These are phyloP conservation scores for Primulina eburnea DNA, from an alignment of 257 asterid species.

Conservation along the genomic window DNA sequence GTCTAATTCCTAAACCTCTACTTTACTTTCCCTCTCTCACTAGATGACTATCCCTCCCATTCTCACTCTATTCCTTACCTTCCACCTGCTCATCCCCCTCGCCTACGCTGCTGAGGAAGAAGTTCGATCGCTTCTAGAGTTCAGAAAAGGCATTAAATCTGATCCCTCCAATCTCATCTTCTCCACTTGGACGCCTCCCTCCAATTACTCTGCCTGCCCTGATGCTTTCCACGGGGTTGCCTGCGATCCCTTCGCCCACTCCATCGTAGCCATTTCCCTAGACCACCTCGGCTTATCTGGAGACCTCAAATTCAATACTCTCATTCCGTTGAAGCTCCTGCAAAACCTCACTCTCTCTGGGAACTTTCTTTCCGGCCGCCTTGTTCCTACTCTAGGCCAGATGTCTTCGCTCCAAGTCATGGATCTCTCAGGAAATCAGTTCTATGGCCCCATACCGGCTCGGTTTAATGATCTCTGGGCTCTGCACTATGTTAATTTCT, in stretches of 20 bases:
- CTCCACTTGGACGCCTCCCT: conserved; percentile 50
- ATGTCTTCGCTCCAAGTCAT: conserved; percentile 60
- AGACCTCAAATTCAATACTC: conserved; percentile 67
- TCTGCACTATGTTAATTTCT: conserved; percentile 58
- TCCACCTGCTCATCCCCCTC: conserved; percentile 30
- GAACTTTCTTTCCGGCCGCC: conserved; percentile 66
- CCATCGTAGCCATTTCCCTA: conserved; percentile 52
- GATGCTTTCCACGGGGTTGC: conserved; percentile 56
- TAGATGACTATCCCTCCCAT: conserved; percentile 37
- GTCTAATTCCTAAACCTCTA: conserved; percentile 44
- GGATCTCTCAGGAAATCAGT: conserved; percentile 75
- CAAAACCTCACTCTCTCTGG: conserved; percentile 67
- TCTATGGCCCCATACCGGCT: conserved; percentile 75
- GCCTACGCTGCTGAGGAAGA: conserved; percentile 47
- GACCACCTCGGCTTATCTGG: conserved; percentile 59
- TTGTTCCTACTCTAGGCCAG: conserved; percentile 66
- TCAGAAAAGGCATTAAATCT: conserved; percentile 65
- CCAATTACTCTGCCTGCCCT: conserved; percentile 54
- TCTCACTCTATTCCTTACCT: conserved; percentile 27
- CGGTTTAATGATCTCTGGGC: conserved; percentile 62
- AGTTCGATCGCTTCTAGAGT: conserved; percentile 75
- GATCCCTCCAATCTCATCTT: conserved; percentile 58
- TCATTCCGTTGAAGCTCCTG: conserved; percentile 53
- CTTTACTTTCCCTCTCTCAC: conserved; percentile 22
- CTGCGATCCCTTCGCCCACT: conserved; percentile 40